Conservation (phyloP, 805 yeast genomes). For the Kodamaea leandrae region DNA sequence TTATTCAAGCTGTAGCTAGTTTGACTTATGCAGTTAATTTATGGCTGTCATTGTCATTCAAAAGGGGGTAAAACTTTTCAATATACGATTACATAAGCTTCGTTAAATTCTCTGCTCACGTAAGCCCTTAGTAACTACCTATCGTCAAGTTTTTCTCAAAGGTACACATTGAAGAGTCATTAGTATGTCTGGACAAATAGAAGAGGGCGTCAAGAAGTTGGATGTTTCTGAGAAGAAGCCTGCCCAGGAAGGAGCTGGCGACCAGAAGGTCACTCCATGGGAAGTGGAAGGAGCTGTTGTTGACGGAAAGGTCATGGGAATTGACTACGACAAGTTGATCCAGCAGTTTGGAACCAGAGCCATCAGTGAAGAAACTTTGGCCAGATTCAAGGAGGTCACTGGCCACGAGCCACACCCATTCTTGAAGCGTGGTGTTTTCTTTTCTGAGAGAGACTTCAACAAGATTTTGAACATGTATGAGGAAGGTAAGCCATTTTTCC, state of each 20-base stretch:
- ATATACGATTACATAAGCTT: too few species aligned
- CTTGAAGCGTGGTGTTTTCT: constrained; percentile 86
- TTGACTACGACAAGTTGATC: constrained; percentile 88
- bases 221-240: constrained; percentile 4
- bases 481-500: constrained; percentile 90
- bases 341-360: constrained; percentile 81
- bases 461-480: constrained; percentile 85
- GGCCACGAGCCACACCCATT: constrained; percentile 91
- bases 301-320: constrained; percentile 86
- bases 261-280: constrained; percentile 78
- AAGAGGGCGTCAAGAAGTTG: constrained; percentile 12
- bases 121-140: not conserved
- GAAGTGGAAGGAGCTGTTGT: constrained; percentile 98
- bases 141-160: not conserved
- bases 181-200: constrained; percentile 12
- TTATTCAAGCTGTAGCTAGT: too few species aligned
- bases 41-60: too few species aligned
- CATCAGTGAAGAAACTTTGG: constrained; percentile 67
- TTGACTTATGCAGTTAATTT: too few species aligned
- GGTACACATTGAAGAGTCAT: not conserved
- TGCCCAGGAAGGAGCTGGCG: constrained; percentile 19
- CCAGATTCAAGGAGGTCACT: constrained; percentile 74
- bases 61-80: too few species aligned
- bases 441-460: constrained; percentile 81
- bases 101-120: not conserved